phyloP scores from a whole-genome alignment of 2,329 filamentous ascomycete species.

The Basipetospora sp. region DNA sequence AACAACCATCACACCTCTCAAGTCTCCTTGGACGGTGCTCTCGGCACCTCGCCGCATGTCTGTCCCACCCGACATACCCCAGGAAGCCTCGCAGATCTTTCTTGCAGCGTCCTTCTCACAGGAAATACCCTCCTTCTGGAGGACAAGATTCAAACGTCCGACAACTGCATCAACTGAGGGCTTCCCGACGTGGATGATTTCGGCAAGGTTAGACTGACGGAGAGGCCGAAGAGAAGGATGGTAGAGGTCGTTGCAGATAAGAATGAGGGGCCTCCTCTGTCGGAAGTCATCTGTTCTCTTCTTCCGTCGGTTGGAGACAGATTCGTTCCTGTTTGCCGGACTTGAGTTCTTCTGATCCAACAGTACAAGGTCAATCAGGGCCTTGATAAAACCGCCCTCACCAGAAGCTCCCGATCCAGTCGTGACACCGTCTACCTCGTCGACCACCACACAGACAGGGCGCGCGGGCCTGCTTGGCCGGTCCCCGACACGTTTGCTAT shows the following conservation, averaged over 20 bases:
- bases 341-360: constrained; percentile 66
- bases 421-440: constrained; percentile 92
- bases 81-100: constrained; percentile 67
- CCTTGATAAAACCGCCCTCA: constrained; percentile 90
- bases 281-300: constrained; percentile 77
- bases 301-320: constrained; percentile 27
- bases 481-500: constrained; percentile 28
- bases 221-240: constrained; percentile 75
- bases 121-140: constrained; percentile 74
- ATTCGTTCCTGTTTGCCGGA: constrained; percentile 13
- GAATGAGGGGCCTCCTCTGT: constrained; percentile 71
- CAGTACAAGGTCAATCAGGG: constrained; percentile 76
- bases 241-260: constrained; percentile 97
- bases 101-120: constrained; percentile 82
- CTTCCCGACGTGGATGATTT: constrained; percentile 83
- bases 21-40: constrained; percentile 54
- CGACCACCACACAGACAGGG: constrained; percentile 84
- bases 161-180: constrained; percentile 78
- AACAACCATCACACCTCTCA: constrained; percentile 72
- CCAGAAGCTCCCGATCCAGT: constrained; percentile 61
- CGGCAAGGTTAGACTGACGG: constrained; percentile 69
- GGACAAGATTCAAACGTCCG: constrained; percentile 64
- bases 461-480: constrained; percentile 54
- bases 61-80: constrained; percentile 61
- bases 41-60: constrained; percentile 55